Evolutionary conservation across 139 green algal species (phyloP), one percentile per base, ranked within the genome.

Genomic region (Auxenochlorella pyrenoidosa): DNA sequence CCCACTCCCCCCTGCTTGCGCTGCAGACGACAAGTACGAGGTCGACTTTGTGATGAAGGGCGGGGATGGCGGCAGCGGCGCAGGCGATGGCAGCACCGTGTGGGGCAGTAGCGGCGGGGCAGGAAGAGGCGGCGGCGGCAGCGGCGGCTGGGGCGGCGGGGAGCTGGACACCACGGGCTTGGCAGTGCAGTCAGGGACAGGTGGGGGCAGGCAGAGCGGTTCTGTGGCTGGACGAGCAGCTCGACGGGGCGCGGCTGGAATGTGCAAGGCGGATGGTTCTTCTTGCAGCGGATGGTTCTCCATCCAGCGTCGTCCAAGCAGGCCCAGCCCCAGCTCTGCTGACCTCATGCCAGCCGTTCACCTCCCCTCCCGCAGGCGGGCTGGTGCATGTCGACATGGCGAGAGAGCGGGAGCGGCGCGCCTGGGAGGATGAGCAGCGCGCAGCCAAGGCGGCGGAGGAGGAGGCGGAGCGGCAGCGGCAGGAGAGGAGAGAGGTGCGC

Each of bases 11-110:
- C n/a, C n/a, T n/a, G n/a, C n/a, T n/a, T n/a, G n/a, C n/a, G n/a
- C n/a, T 66, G 89, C 93, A 19, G 94, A 93, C 1, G 94, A 95
- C 12, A 82, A 87, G 60, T 97, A 96, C 71, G 94, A 96, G 81
- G 95, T 98, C 65, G 95, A 97, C 82, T 97, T 97, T 65, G 43
- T 95, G 58, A 81, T 83, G 18, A 96, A 96, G 87, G 87, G 60
- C 28, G 34, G 36, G 18, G 70, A 18, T 30, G 16, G 68, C 70
- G 70, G 70, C 34, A 16, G 15, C 75, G 73, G 85, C 34, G 32
- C n/a, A 16, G 26, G 70, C 24, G 76, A 32, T 30, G 54, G 43
- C 10, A 40, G 44, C 47, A 79, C 26, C 41, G 71, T 15, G 19
- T 71, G 63, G 63, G 38, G 38, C 21, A 16, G 70, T 8, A 10